Conservation (phyloP, 169 alveolate genomes). For the Toxoplasma gondii region DNA sequence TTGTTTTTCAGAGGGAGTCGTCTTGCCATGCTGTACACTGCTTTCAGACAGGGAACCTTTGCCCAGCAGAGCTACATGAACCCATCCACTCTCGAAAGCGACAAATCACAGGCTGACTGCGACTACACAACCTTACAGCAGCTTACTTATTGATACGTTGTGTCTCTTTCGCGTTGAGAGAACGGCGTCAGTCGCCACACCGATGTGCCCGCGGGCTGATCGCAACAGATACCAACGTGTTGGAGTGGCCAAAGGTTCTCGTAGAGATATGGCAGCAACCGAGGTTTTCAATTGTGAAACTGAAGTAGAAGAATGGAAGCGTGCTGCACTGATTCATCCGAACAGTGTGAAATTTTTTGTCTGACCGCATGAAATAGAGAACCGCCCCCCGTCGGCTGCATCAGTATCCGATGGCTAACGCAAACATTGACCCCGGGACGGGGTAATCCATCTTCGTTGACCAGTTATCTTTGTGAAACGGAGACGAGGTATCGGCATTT, state of each 20-base stretch:
- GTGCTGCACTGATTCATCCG: background rate
- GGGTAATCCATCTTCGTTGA: too few species aligned
- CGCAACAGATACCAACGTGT: background rate
- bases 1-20: too few species aligned
- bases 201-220: constrained; percentile 12
- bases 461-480: too few species aligned
- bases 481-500: too few species aligned
- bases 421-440: too few species aligned
- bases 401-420: too few species aligned
- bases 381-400: too few species aligned
- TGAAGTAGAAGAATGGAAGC: background rate
- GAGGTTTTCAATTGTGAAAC: background rate
- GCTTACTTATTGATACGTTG: background rate
- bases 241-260: too few species aligned
- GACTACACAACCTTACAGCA: background rate
- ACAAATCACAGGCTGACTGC: background rate
- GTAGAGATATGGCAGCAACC: background rate
- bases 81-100: background rate
- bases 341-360: background rate
- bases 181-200: constrained; percentile 21
- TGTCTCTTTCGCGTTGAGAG: background rate
- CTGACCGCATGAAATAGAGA: background rate
- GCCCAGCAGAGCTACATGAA: background rate
- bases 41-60: background rate
- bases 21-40: too few species aligned